These are phyloP conservation scores for Rhinocladiella similis DNA, from an alignment of 2,329 filamentous ascomycete genomes.

Conservation along the genomic window DNA sequence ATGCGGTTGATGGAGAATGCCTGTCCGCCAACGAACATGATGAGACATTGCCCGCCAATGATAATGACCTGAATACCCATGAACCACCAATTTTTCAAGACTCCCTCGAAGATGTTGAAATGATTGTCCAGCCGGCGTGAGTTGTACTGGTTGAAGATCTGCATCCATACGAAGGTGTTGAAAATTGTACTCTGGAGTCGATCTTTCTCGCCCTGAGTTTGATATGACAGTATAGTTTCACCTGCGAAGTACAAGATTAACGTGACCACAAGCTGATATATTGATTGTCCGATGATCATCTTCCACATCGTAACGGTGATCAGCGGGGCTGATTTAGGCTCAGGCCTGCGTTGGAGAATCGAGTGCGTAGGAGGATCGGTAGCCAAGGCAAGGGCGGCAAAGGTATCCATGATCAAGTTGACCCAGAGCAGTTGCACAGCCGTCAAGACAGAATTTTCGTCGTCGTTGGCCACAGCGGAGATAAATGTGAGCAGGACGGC, in stretches of 20 bases:
- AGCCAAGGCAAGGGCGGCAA: constrained; percentile 62
- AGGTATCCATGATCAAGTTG: constrained; percentile 67
- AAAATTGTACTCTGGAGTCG: constrained; percentile 64
- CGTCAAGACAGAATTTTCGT: constrained; percentile 60
- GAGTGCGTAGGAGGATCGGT: constrained; percentile 59
- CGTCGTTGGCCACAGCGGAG: constrained; percentile 56
- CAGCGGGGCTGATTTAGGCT: constrained; percentile 41
- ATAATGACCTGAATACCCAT: constrained; percentile 59
- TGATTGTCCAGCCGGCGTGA: constrained; percentile 64
- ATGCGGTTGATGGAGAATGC: constrained; percentile 55
- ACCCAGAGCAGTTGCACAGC: constrained; percentile 67
- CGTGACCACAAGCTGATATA: constrained; percentile 40
- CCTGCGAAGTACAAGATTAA: constrained; percentile 58
- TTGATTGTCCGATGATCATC: constrained; percentile 42
- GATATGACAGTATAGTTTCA: constrained; percentile 54
- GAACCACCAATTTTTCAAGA: constrained; percentile 59
- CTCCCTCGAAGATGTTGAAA: constrained; percentile 62
- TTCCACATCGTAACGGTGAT: constrained; percentile 46
- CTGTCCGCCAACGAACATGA: constrained; percentile 58
- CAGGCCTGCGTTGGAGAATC: constrained; percentile 53
- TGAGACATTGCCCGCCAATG: constrained; percentile 57
- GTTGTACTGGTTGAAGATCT: constrained; percentile 71
- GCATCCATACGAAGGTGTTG: constrained; percentile 72
- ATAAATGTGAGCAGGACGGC: constrained; percentile 64
- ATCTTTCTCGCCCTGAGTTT: constrained; percentile 39